These are phyloP conservation scores for Penicillium ochrochloron DNA, from an alignment of 495 filamentous ascomycete genomes.

Conservation along the genomic window DNA sequence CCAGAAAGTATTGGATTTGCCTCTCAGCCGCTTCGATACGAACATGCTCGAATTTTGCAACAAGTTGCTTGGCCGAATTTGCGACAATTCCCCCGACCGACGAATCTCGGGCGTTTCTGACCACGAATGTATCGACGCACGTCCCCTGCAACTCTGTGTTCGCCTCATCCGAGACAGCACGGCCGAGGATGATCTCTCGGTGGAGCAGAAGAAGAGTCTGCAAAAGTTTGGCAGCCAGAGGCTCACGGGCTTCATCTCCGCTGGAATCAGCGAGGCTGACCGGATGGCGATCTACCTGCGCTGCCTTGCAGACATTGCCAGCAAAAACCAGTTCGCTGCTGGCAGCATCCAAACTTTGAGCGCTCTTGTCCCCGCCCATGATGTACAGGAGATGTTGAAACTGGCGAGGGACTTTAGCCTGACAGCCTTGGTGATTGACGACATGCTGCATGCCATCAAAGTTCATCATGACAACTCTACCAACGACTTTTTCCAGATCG, in stretches of 20 bases:
- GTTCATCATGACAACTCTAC: constrained; percentile 42
- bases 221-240: constrained; percentile 64
- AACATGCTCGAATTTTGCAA: constrained; percentile 56
- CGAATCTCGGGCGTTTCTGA: neutral
- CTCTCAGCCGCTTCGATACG: constrained; percentile 62
- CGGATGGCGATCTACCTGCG: constrained; percentile 59
- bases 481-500: constrained; percentile 41
- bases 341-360: constrained; percentile 76
- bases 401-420: constrained; percentile 59
- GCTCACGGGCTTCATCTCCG: constrained; percentile 55
- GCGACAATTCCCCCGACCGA: constrained; percentile 35
- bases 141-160: constrained; percentile 58
- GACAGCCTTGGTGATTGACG: constrained; percentile 53
- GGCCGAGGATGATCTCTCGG: constrained; percentile 39
- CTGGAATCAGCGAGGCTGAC: constrained; percentile 53
- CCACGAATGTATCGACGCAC: constrained; percentile 36
- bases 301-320: constrained; percentile 63
- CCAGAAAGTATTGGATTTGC: constrained; percentile 70
- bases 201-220: constrained; percentile 45
- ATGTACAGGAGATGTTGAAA: constrained; percentile 53
- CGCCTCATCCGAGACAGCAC: constrained; percentile 70
- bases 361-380: constrained; percentile 55
- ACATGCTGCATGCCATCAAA: constrained; percentile 54
- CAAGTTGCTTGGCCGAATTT: constrained; percentile 43
- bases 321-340: constrained; percentile 56